Conservation (phyloP, 345 rosid genomes). For the Ceriops tagal region DNA sequence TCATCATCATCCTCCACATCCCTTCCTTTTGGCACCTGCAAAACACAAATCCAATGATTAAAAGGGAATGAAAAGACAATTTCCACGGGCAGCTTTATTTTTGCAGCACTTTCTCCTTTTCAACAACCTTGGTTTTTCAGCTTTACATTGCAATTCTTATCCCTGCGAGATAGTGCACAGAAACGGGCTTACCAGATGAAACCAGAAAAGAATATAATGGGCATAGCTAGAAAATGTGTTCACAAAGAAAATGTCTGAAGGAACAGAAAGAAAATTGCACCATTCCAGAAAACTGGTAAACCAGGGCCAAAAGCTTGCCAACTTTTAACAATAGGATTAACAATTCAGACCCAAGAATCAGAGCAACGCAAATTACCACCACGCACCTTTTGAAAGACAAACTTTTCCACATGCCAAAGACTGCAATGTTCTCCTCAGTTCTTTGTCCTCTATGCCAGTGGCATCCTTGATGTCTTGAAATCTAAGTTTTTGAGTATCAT, state of each 20-base stretch:
- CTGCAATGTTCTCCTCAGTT: conserved; percentile 86
- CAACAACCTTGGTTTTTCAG: background rate
- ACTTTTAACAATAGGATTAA: background rate
- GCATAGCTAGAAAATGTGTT: too few relatives aligned
- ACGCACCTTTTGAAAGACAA: conserved; percentile 73
- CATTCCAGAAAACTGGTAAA: too few relatives aligned
- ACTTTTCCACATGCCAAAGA: conserved; percentile 98
- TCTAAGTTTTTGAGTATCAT: conserved; percentile 84
- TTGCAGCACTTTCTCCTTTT: background rate
- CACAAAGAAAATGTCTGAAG: too few relatives aligned
- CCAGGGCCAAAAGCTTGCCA: background rate
- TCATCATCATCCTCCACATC: conserved; percentile 89
- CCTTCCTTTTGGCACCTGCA: conserved; percentile 86
- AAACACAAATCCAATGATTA: background rate
- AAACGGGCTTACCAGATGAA: background rate
- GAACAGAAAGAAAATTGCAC: too few relatives aligned
- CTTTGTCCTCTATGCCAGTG: conserved; percentile 92
- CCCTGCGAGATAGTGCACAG: background rate
- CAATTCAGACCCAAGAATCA: too few relatives aligned
- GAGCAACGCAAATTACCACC: too few relatives aligned
- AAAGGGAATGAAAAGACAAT: background rate
- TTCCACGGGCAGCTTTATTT: background rate
- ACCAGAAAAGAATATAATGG: background rate
- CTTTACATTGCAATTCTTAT: background rate
- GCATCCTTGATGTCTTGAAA: conserved; percentile 89